These are phyloP conservation scores for Colletotrichum horii DNA, from an alignment of 2,329 filamentous ascomycete genomes.

Conservation along the genomic window DNA sequence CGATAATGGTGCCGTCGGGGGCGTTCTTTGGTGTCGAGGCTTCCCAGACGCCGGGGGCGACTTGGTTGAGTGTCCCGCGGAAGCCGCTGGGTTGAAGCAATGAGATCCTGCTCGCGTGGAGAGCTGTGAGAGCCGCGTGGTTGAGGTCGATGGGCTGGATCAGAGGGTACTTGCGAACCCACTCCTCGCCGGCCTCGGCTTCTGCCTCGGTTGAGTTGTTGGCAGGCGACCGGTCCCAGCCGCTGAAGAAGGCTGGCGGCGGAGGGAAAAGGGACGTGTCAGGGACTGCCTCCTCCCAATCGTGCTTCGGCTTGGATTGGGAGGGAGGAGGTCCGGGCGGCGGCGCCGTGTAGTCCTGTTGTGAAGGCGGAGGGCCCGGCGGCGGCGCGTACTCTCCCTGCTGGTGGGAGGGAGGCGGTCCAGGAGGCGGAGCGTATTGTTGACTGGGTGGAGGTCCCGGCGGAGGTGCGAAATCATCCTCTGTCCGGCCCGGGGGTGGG, in stretches of 20 bases:
- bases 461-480: constrained; percentile 28
- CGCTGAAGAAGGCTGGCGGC: constrained; percentile 69
- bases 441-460: constrained; percentile 28
- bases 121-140: constrained; percentile 48
- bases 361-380: constrained; percentile 32
- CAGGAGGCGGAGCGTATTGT: constrained; percentile 37
- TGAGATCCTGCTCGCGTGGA: constrained; percentile 57
- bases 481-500: constrained; percentile 2
- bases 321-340: constrained; percentile 38
- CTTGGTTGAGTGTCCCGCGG: constrained; percentile 49
- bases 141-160: constrained; percentile 56
- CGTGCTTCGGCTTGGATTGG: constrained; percentile 52
- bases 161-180: constrained; percentile 68
- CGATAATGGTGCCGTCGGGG: constrained; percentile 68
- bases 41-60: constrained; percentile 58
- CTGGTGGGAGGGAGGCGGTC: constrained; percentile 33
- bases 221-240: constrained; percentile 68
- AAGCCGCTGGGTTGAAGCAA: constrained; percentile 57
- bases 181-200: constrained; percentile 67
- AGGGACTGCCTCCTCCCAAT: constrained; percentile 74
- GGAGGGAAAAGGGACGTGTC: constrained; percentile 77
- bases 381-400: constrained; percentile 30
- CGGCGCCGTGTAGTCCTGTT: constrained; percentile 34
- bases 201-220: constrained; percentile 72
- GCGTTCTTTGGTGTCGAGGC: constrained; percentile 45